These are phyloP conservation scores for Daldinia decipiens DNA, from an alignment of 495 filamentous ascomycete species.

Conservation along the genomic window DNA sequence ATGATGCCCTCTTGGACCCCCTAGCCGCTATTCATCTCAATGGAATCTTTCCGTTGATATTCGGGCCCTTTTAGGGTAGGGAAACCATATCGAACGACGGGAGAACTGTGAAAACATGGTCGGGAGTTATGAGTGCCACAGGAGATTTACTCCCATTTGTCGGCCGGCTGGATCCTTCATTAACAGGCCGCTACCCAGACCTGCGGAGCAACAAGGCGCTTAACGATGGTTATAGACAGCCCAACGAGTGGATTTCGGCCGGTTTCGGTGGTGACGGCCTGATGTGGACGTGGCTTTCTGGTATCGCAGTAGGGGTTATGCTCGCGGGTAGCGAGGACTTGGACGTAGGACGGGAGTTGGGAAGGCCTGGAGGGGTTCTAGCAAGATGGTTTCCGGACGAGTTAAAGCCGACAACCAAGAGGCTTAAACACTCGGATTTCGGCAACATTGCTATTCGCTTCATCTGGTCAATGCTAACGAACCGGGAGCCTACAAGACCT, in stretches of 20 bases:
- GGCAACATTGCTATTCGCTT: slow-evolving; percentile 34
- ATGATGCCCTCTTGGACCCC: slow-evolving; percentile 48
- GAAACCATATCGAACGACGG: background rate
- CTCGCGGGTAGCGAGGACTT: slow-evolving; percentile 45
- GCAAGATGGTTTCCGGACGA: slow-evolving; percentile 50
- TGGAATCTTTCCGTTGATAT: slow-evolving; percentile 41
- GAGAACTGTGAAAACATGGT: slow-evolving; percentile 49
- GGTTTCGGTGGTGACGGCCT: slow-evolving; percentile 62
- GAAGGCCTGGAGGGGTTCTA: slow-evolving; percentile 14
- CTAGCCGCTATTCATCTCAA: slow-evolving; percentile 41
- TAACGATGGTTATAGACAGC: slow-evolving; percentile 7
- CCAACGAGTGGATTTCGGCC: slow-evolving; percentile 58
- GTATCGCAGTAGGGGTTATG: slow-evolving; percentile 55
- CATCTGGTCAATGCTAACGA: slow-evolving; percentile 2
- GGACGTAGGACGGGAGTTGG: background rate
- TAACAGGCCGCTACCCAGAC: slow-evolving; percentile 41
- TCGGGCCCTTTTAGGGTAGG: slow-evolving; percentile 23
- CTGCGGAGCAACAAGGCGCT: background rate
- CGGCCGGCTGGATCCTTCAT: slow-evolving; percentile 49
- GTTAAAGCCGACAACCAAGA: slow-evolving; percentile 40
- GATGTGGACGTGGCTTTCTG: slow-evolving; percentile 59
- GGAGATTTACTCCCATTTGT: slow-evolving; percentile 60
- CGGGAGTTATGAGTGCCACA: slow-evolving; percentile 58
- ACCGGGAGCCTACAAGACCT: background rate
- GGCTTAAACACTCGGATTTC: slow-evolving; percentile 39